Evolutionary conservation across 805 yeast species (phyloP).

Genomic region (Candida koratica): DNA sequence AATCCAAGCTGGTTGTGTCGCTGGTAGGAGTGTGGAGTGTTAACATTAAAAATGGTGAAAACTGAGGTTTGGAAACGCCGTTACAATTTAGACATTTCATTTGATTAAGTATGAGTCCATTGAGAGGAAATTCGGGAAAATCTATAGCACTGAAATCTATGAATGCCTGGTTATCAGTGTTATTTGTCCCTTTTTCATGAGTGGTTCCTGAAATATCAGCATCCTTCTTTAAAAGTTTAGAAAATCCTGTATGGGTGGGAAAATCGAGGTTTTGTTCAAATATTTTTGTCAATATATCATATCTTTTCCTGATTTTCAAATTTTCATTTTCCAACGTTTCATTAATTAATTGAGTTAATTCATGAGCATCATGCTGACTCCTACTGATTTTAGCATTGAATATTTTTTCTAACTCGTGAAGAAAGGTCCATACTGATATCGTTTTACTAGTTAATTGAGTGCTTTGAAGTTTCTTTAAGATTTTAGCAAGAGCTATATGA

Average conservation of each 20-base stretch:
- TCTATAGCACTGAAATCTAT: slow-evolving; percentile 16
- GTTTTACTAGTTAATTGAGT: slow-evolving; percentile 51
- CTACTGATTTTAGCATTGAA: slow-evolving; percentile 68
- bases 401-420: slow-evolving; percentile 67
- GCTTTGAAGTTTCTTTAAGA: slow-evolving; percentile 57
- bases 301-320: slow-evolving; percentile 36
- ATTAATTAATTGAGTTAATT: slow-evolving; percentile 72
- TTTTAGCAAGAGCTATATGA: slow-evolving; percentile 53
- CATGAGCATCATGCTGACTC: slow-evolving; percentile 94
- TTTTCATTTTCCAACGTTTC: slow-evolving; percentile 75
- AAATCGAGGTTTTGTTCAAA: slow-evolving; percentile 8
- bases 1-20: slow-evolving; percentile 42
- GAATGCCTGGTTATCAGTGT: slow-evolving; percentile 7
- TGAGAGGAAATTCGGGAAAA: slow-evolving; percentile 71
- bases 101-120: slow-evolving; percentile 61
- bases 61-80: slow-evolving; percentile 52
- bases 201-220: slow-evolving; percentile 8
- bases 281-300: slow-evolving; percentile 16
- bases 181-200: background rate
- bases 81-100: slow-evolving; percentile 69
- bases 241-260: slow-evolving; percentile 6
- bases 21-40: slow-evolving; percentile 73
- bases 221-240: background rate
- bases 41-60: slow-evolving; percentile 62
- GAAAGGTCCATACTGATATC: slow-evolving; percentile 73